These are phyloP conservation scores for Pseudogymnoascus sp. DNA, from an alignment of 2,329 filamentous ascomycete species.

Conservation along the genomic window DNA sequence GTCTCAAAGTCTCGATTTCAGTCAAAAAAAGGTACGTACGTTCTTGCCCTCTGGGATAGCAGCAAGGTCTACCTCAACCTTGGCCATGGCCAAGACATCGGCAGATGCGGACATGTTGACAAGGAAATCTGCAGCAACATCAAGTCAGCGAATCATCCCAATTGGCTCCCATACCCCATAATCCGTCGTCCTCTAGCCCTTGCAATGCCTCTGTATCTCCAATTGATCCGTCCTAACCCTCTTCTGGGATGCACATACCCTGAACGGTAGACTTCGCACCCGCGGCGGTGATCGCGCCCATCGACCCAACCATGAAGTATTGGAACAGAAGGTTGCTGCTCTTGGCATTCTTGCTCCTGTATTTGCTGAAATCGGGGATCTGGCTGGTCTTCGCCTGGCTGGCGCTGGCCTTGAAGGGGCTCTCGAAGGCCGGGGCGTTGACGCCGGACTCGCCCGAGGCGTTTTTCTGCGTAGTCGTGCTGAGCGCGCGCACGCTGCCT, in stretches of 20 bases:
- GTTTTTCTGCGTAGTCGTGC: slow-evolving; percentile 35
- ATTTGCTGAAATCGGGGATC: slow-evolving; percentile 85
- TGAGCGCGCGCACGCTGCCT: slow-evolving; percentile 44
- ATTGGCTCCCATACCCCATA: slow-evolving; percentile 13
- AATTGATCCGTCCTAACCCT: slow-evolving; percentile 4
- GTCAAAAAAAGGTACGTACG: slow-evolving; percentile 45
- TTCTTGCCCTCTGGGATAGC: slow-evolving; percentile 99
- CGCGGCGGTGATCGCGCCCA: slow-evolving; percentile 85
- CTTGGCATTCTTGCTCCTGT: slow-evolving; percentile 62
- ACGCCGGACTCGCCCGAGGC: slow-evolving; percentile 16
- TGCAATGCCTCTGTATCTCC: not conserved
- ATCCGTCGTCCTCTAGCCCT: not conserved
- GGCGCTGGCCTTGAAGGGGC: slow-evolving; percentile 50
- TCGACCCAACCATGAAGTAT: slow-evolving; percentile 97
- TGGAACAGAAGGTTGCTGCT: slow-evolving; percentile 77
- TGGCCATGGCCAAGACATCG: slow-evolving; percentile 97
- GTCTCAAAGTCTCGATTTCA: not conserved
- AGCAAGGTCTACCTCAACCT: slow-evolving; percentile 93
- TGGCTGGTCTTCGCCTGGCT: slow-evolving; percentile 47
- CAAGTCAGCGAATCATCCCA: slow-evolving; percentile 19
- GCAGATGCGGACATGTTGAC: slow-evolving; percentile 99
- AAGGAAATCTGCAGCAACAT: slow-evolving; percentile 69
- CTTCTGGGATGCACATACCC: slow-evolving; percentile 54
- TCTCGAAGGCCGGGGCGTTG: slow-evolving; percentile 42
- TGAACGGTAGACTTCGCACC: slow-evolving; percentile 97